These are phyloP conservation scores for Alternaria brassicae DNA, from an alignment of 2,329 filamentous ascomycete species.

Conservation along the genomic window DNA sequence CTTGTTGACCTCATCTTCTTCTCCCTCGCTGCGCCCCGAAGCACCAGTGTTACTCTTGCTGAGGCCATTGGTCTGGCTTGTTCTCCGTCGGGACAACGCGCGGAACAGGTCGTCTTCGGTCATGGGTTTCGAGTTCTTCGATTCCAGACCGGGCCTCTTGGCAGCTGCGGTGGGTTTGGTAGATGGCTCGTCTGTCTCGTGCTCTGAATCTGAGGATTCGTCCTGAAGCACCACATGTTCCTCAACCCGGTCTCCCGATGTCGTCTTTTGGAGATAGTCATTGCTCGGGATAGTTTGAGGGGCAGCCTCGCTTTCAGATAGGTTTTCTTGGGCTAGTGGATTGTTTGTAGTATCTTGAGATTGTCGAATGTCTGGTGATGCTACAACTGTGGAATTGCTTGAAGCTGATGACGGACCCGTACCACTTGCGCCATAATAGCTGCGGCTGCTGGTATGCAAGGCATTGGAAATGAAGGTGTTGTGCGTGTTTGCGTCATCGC, in stretches of 20 bases:
- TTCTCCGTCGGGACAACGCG: conserved; percentile 59
- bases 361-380: conserved; percentile 5
- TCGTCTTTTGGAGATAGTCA: conserved; percentile 1
- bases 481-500: conserved; percentile 1
- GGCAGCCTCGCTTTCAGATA: background rate
- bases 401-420: conserved; percentile 19
- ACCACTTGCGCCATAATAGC: conserved; percentile 19
- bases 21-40: conserved; percentile 34
- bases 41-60: conserved; percentile 34
- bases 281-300: background rate
- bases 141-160: conserved; percentile 29
- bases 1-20: conserved; percentile 64
- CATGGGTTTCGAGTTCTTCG: conserved; percentile 38
- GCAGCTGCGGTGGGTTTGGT: conserved; percentile 27
- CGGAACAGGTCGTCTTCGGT: conserved; percentile 63
- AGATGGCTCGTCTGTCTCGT: conserved; percentile 28
- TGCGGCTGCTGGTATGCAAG: conserved; percentile 25
- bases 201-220: conserved; percentile 30
- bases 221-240: conserved; percentile 25
- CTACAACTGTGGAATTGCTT: conserved; percentile 20
- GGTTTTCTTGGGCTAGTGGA: background rate
- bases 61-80: conserved; percentile 37
- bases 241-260: conserved; percentile 14
- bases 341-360: conserved; percentile 3
- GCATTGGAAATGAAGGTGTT: conserved; percentile 30